Evolutionary conservation across 192 early-diverging fungal species (phyloP).

Genomic region (Linnemannia elongata): DNA sequence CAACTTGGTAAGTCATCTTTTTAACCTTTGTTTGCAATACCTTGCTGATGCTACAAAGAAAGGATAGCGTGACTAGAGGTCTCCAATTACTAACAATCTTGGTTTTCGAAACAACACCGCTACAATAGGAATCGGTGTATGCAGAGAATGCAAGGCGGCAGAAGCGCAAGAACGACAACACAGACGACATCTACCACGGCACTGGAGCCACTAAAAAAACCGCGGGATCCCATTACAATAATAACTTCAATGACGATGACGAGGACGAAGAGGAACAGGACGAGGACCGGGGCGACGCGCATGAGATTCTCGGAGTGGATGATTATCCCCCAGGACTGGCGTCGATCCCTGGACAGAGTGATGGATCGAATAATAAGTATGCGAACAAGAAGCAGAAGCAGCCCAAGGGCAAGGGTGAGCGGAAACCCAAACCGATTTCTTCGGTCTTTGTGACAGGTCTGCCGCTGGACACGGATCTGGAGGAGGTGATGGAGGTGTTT

Average conservation of each 20-base stretch:
- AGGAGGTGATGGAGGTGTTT: slow-evolving; percentile 83
- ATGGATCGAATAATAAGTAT: slow-evolving; percentile 14
- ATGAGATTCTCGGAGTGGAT: background rate
- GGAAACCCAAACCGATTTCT: slow-evolving; percentile 73
- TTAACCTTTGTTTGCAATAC: background rate
- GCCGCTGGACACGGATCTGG: slow-evolving; percentile 82
- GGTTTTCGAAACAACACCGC: background rate
- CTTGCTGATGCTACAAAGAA: background rate
- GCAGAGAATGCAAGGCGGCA: slow-evolving; percentile 41
- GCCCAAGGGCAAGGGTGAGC: slow-evolving; percentile 60
- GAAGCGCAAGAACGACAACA: slow-evolving; percentile 37
- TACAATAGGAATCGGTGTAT: slow-evolving; percentile 36
- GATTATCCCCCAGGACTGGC: slow-evolving; percentile 14
- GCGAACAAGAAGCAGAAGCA: slow-evolving; percentile 61
- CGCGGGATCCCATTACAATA: background rate
- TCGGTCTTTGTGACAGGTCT: slow-evolving; percentile 91
- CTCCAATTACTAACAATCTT: background rate
- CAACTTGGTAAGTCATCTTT: slow-evolving; percentile 21
- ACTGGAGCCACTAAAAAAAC: too few species aligned
- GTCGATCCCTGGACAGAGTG: slow-evolving; percentile 21
- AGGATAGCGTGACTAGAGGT: too few species aligned
- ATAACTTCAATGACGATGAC: background rate
- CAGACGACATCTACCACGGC: slow-evolving; percentile 18
- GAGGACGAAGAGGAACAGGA: background rate
- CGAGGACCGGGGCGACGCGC: background rate